Base-by-base conservation (phyloP, 148 eudicot species). In the Vaccinium macrocarpon region DNA sequence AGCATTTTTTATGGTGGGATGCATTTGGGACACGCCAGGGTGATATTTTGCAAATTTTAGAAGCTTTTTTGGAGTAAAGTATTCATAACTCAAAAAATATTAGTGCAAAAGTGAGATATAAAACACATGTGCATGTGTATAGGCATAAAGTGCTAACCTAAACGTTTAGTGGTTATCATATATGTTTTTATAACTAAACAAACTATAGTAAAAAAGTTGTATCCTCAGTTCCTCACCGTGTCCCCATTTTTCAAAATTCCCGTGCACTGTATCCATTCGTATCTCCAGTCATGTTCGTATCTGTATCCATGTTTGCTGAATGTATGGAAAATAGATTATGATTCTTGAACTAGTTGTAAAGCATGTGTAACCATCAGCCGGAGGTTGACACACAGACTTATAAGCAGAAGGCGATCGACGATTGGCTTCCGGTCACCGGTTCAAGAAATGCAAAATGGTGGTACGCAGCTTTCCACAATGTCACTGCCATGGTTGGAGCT, bases 401-500 rank as follows among this genome's bases (percentile, higher is more conserved):
- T 21, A 71, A 84, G 86, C 72, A 84, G 59, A 84, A 84, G 70
- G 83, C 79, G 2, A 84, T 84, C 13, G 79, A 84, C 10, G 83
- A 72, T 21, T 84, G 86, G 86, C 83, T 84, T 52, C 86, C 86
- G 38, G 72, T 84, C 23, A 79, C 86, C 7, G 80, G 83, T 53
- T 79, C 86, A 19, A 79, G 86, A 32, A 80, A 79, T 68, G 86
- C 83, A 53, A 84, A 84, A 46, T 84, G 86, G 86, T 84, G 86
- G 86, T 84, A 84, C 73, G 72, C 86, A 0, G 83, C 86, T 48
- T 84, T 84, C 83, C 86, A 84, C 86, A 84, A 84, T 71, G 86
- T 84, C 78, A 84, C 86, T 11, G 86, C 86, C 78, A 84, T 84
- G 86, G 86, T 84, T 51, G 86, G 86, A 51, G 86, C 86, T 52